Percentiles rank a stretch among this genome's conserved stretches.
Conservation (phyloP, 441 rosid genomes). For the Pelargonium cotyledonis region DNA sequence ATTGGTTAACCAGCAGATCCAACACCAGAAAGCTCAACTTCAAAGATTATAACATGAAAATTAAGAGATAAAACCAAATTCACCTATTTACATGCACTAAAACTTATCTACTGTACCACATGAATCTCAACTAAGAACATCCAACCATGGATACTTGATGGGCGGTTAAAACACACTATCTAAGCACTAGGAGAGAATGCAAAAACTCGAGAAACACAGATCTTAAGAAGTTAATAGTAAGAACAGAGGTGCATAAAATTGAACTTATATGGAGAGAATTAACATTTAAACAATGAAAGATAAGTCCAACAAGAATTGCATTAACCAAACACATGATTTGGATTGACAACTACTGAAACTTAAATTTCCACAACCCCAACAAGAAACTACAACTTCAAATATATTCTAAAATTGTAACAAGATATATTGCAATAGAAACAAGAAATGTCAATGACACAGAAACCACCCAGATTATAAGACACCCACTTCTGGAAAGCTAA, state of each 20-base stretch:
- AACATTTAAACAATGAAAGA: background rate
- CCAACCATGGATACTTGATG: background rate
- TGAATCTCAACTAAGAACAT: background rate
- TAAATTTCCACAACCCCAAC: background rate
- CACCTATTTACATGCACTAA: background rate
- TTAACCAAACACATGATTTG: background rate
- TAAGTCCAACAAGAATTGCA: background rate
- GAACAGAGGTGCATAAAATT: background rate
- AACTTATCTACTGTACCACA: background rate
- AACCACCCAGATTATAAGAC: background rate
- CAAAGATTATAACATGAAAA: background rate
- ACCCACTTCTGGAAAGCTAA: no score
- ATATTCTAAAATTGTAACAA: no score
- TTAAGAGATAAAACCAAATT: no score
- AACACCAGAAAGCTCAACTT: background rate
- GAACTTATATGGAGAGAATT: background rate
- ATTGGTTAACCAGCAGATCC: background rate
- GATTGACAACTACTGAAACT: background rate
- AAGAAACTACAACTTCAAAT: background rate
- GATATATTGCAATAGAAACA: background rate
- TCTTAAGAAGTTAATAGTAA: background rate
- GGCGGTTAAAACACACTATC: no score
- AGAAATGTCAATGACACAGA: slow-evolving; percentile 1
- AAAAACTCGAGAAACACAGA: background rate
- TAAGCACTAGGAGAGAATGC: no score